Percentiles rank a stretch among this genome's conserved stretches.
Conservation (phyloP, 495 filamentous ascomycete species). For the Hypoxylon trugodes region DNA sequence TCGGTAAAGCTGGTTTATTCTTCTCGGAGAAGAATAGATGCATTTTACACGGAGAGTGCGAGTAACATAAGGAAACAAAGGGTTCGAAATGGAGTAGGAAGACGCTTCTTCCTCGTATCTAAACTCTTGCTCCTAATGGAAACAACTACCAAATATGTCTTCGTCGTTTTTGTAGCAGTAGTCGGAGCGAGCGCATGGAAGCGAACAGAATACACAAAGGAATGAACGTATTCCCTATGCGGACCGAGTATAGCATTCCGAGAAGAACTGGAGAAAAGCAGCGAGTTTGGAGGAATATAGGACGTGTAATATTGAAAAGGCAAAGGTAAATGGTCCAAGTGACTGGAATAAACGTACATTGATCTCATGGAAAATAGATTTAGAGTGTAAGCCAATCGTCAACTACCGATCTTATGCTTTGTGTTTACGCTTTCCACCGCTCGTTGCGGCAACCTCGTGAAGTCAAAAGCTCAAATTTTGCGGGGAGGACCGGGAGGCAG, state of each 20-base stretch:
- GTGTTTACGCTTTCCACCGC: conserved; percentile 14
- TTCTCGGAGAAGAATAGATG: conserved; percentile 15
- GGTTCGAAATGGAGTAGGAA: conserved; percentile 1
- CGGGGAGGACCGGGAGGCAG: conserved; percentile 8
- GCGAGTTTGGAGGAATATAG: neutral
- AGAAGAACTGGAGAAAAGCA: no score
- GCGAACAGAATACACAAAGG: no score
- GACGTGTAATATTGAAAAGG: neutral
- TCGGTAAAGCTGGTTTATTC: conserved; percentile 26
- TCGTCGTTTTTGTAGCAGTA: neutral
- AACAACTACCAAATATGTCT: neutral
- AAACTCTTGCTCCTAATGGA: neutral
- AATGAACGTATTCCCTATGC: no score
- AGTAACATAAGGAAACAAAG: conserved; percentile 27
- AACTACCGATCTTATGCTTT: neutral
- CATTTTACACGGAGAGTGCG: conserved; percentile 20
- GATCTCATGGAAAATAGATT: conserved; percentile 19
- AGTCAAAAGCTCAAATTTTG: conserved; percentile 15
- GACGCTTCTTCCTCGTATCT: neutral
- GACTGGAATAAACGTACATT: conserved; percentile 24
- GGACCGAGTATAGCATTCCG: no score
- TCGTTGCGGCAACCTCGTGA: conserved; percentile 12
- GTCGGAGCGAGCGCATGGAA: neutral
- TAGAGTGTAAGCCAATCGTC: neutral
- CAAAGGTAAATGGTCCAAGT: neutral